Evolutionary conservation across 2,329 filamentous ascomycete genomes (phyloP).

Genomic region (Truncatella angustata): DNA sequence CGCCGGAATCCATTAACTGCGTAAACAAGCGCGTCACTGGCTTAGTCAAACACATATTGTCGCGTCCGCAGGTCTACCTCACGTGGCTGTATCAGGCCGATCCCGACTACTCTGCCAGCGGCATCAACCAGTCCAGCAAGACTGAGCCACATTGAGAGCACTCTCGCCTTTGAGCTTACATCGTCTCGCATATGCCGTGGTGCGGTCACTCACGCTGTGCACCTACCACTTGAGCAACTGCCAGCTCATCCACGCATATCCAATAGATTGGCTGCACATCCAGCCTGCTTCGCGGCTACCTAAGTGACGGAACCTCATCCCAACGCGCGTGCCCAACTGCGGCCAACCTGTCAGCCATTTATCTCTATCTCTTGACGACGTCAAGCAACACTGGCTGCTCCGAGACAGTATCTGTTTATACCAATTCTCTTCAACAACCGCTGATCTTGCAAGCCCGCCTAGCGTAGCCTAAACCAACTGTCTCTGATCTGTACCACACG

Average conservation of each 20-base stretch:
- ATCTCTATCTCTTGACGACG: constrained; percentile 21
- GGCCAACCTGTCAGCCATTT: constrained; percentile 35
- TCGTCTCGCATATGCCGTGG: constrained; percentile 60
- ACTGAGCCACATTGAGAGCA: constrained; percentile 30
- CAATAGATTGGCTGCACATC: constrained; percentile 54
- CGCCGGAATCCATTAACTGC: constrained; percentile 25
- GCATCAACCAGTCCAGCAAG: constrained; percentile 10
- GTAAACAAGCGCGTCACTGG: constrained; percentile 21
- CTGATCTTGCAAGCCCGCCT: constrained; percentile 21
- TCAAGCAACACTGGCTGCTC: constrained; percentile 15
- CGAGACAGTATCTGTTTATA: constrained; percentile 2
- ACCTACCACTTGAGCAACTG: constrained; percentile 51
- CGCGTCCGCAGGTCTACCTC: constrained; percentile 20
- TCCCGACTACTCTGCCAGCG: constrained; percentile 26
- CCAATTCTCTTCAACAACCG: neutral
- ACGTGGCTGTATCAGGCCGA: constrained; percentile 18
- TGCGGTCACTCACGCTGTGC: constrained; percentile 51
- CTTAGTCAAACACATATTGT: constrained; percentile 25
- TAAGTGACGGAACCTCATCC: constrained; percentile 39
- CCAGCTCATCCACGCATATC: constrained; percentile 62
- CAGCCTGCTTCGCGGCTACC: constrained; percentile 42
- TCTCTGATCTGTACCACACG: constrained; percentile 26
- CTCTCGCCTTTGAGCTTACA: constrained; percentile 41
- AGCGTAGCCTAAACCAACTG: constrained; percentile 19
- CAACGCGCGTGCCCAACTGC: constrained; percentile 45